A percentile compares a stretch with the other conserved stretches of the same genome.
Evolutionary conservation across 257 asterid species (phyloP).

Genomic region (Phtheirospermum japonicum): DNA sequence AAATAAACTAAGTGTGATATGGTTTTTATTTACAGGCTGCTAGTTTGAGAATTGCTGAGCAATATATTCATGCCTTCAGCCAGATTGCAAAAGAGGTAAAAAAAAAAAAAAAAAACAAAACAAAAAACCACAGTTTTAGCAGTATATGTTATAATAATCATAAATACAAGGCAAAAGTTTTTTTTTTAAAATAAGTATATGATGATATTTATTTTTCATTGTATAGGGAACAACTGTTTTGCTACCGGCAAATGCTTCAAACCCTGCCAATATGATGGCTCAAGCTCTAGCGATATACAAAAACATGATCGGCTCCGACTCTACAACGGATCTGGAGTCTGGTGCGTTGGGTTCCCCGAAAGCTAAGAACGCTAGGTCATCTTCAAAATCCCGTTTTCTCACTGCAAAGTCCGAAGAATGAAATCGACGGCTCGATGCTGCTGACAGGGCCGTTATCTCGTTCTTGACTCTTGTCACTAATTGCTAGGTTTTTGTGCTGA

Average conservation of each 20-base stretch:
- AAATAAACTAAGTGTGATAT: no score
- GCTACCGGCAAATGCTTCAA: constrained; percentile 68
- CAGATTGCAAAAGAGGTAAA: constrained; percentile 80
- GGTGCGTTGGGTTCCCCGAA: constrained; percentile 5
- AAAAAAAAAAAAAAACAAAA: not conserved
- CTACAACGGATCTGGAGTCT: not conserved
- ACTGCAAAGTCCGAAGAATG: constrained; percentile 32
- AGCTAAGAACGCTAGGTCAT: constrained; percentile 8
- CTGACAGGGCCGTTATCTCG: not conserved
- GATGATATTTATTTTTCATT: constrained; percentile 1
- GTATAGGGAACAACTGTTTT: constrained; percentile 73
- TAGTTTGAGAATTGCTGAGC: constrained; percentile 87
- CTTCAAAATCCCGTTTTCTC: constrained; percentile 34
- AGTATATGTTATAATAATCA: not conserved
- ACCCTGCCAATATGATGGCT: constrained; percentile 72
- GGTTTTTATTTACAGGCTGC: constrained; percentile 67
- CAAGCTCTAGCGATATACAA: constrained; percentile 67
- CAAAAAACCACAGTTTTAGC: not conserved
- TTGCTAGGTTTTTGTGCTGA: not conserved
- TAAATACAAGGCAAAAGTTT: not conserved
- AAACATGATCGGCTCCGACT: constrained; percentile 44
- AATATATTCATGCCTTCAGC: constrained; percentile 77
- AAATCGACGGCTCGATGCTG: not conserved
- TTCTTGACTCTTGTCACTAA: not conserved
- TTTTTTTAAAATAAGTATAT: not conserved